These are phyloP conservation scores for Aspergillus phoenicis DNA, from an alignment of 2,329 filamentous ascomycete genomes.

Conservation along the genomic window DNA sequence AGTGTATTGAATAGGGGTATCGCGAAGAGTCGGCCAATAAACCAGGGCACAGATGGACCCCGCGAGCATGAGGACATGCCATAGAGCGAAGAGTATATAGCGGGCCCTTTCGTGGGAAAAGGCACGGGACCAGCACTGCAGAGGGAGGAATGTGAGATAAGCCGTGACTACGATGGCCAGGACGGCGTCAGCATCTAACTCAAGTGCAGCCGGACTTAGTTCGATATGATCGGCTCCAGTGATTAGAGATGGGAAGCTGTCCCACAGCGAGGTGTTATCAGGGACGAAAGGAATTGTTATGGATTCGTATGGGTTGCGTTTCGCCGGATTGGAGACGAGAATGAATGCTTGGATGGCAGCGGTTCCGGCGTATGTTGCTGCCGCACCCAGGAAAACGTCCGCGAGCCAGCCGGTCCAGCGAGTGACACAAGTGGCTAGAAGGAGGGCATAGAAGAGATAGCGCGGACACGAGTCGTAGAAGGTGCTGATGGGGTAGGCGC, in stretches of 20 bases:
- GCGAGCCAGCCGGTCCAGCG: slow-evolving; percentile 37
- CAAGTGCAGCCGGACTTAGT: slow-evolving; percentile 33
- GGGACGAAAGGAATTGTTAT: slow-evolving; percentile 30
- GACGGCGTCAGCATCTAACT: slow-evolving; percentile 37
- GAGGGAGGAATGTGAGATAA: slow-evolving; percentile 37
- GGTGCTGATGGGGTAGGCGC: slow-evolving; percentile 38
- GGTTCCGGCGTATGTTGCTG: slow-evolving; percentile 36
- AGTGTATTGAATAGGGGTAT: slow-evolving; percentile 31
- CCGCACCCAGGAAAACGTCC: slow-evolving; percentile 36
- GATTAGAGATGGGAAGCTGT: slow-evolving; percentile 25
- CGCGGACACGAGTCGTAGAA: slow-evolving; percentile 36
- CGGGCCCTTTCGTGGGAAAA: slow-evolving; percentile 30
- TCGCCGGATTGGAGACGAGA: slow-evolving; percentile 26
- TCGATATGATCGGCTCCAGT: slow-evolving; percentile 22
- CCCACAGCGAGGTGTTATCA: slow-evolving; percentile 17
- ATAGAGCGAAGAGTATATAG: slow-evolving; percentile 31
- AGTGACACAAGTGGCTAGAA: slow-evolving; percentile 31
- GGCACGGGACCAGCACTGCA: slow-evolving; percentile 38
- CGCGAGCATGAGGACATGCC: slow-evolving; percentile 36
- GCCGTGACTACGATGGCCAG: slow-evolving; percentile 38
- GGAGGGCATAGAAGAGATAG: slow-evolving; percentile 37
- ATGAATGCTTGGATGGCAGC: slow-evolving; percentile 38
- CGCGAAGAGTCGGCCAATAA: slow-evolving; percentile 23
- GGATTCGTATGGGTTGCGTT: slow-evolving; percentile 9
- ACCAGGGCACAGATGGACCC: slow-evolving; percentile 33